Evolutionary conservation across 2,329 filamentous ascomycete species (phyloP), one percentile per base, ranked within the genome.

Genomic region (Fusarium annulatum): DNA sequence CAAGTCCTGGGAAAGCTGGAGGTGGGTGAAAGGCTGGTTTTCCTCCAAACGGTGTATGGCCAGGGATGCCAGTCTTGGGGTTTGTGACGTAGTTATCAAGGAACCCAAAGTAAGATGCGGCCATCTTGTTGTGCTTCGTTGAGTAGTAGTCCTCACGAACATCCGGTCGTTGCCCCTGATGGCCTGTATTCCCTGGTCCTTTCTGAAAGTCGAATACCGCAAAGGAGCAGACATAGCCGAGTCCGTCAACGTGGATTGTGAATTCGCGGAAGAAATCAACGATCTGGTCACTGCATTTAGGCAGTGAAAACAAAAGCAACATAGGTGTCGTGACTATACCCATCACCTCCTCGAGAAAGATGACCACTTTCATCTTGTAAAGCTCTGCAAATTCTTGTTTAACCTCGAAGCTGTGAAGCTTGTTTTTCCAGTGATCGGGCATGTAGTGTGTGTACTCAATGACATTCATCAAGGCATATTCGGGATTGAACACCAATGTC

Each of bases 231-330:
- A 98, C 94, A 74, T 98, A 96, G 28, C 96, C 96, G 41, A 99
- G 88, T 0, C 96, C 96, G 79, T 99, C 96, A 21, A 99, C 96
- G 76, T 99, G 95, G 28, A 99, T 91, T 0, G 96, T 98, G 76
- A 98, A 98, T 80, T 99, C 96, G 43, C 96, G 92, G 85, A 99
- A 98, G 83, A 99, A 99, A 83, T 99, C 96, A 66, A 98, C 92
- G 72, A 99, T 92, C 67, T 95, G 94, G 75, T 98, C 96, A 80
- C 93, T 96, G 81, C 94, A 97, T 76, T 91, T 93, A 1, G 95
- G 94, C 39, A 98, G 87, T 69, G 94, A 95, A 79, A 94, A 92
- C 84, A 95, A 93, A 18, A 99, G 88, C 46, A 99, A 89, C 77
- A 97, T 91, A 2, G 96, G 96, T 1, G 96, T 97, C 64, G 97